Base-by-base conservation (phyloP, 2,329 filamentous ascomycete species). In the Capronia coronata region DNA sequence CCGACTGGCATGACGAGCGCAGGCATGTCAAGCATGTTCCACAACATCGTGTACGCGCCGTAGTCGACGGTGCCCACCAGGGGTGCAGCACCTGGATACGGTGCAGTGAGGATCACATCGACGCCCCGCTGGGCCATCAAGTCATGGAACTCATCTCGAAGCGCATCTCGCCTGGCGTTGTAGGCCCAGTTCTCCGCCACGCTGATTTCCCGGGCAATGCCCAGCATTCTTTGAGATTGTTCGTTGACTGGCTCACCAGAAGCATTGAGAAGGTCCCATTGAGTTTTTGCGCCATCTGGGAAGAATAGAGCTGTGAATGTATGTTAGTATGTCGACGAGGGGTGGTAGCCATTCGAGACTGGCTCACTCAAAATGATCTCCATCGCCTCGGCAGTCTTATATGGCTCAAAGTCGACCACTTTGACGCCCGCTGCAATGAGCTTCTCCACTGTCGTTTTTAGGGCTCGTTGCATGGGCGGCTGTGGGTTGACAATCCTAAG, bases 281-380 rank as follows among this genome's bases (percentile, higher is more conserved):
- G 19, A n/a, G 68, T 71, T 62, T 88, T 83, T 0, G 84, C 84
- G 9, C 84, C 84, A 61, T 87, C 84, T 41, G 87, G 82, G 23
- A 83, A 70, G 62, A 87, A 63, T 57, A 86, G 82, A 29, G 78
- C 76, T 32, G 23, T 5, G 23, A 27, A 27, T 27, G n/a, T n/a
- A n/a, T n/a, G n/a, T n/a, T n/a, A n/a, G n/a, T n/a, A n/a, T n/a
- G n/a, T n/a, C n/a, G n/a, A n/a, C n/a, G n/a, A n/a, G n/a, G n/a
- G n/a, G n/a, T n/a, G n/a, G n/a, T n/a, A n/a, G n/a, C n/a, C n/a
- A n/a, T n/a, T n/a, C n/a, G n/a, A n/a, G n/a, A n/a, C n/a, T n/a
- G n/a, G n/a, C n/a, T n/a, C n/a, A n/a, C n/a, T n/a, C n/a, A n/a
- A 30, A 30, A 30, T 7, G 27, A 30, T 30, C n/a, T 77, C 71